Evolutionary conservation across 257 asterid genomes (phyloP).

Genomic region (Sherardia arvensis): DNA sequence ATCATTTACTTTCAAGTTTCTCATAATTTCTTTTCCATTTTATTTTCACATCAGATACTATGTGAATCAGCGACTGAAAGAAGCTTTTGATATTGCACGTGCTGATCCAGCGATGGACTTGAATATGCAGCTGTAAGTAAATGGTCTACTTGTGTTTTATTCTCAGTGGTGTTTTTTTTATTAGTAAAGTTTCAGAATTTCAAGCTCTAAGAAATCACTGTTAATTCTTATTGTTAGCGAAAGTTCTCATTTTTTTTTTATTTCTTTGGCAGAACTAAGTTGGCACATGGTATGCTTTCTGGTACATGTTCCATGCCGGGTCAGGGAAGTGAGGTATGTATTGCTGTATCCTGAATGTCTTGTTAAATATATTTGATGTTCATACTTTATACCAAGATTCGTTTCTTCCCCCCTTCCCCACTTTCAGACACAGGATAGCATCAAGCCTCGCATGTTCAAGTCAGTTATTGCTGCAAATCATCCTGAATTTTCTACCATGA

Average conservation of each 20-base stretch:
- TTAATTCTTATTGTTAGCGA: not conserved
- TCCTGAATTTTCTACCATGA: constrained; percentile 94
- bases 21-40: not conserved
- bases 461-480: constrained; percentile 96
- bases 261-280: constrained; percentile 57
- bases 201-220: not conserved
- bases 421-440: constrained; percentile 89
- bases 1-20: constrained; percentile 1
- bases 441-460: constrained; percentile 97
- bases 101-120: constrained; percentile 95
- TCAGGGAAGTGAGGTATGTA: constrained; percentile 57
- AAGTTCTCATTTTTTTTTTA: not conserved
- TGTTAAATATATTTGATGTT: constrained; percentile 5
- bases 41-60: constrained; percentile 46
- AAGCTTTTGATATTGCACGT: constrained; percentile 69
- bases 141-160: constrained; percentile 5
- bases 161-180: not conserved
- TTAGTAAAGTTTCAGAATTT: not conserved
- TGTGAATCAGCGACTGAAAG: constrained; percentile 49
- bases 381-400: not conserved
- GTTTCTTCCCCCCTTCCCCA: constrained; percentile 2
- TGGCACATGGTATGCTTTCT: constrained; percentile 95
- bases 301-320: constrained; percentile 81
- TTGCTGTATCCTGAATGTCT: constrained; percentile 7
- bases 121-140: constrained; percentile 86